Evolutionary conservation across 2,329 filamentous ascomycete species (phyloP), one percentile per base, ranked within the genome.

Genomic region (Sporothrix schenckii): DNA sequence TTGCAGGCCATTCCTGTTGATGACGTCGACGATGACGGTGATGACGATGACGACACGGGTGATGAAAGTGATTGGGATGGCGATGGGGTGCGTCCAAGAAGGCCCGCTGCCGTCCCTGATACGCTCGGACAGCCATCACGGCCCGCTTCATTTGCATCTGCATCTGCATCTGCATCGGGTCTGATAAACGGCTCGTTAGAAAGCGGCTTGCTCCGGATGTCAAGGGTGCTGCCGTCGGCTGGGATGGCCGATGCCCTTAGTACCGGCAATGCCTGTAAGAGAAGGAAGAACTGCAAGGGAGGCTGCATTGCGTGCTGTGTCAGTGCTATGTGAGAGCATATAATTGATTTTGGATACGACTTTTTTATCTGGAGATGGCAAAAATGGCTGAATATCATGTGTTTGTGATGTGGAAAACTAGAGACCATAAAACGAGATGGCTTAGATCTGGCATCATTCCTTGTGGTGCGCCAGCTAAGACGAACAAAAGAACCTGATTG

Each of bases 1-100:
- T 95, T 95, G 86, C 92, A 95, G 44, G 89, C 87, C 27, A 69
- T 41, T 7, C 16, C 30, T 61, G 66, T 56, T 44, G 70, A 49
- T 41, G 54, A 50, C 3, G 66, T n/a, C 3, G 39, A 44, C 9
- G 39, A 21, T 30, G 54, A 34, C 19, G 58, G n/a, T 11, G 39
- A 47, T 13, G 39, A 6, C 39, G 41, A 63, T 19, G 39, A 41
- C 4, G 58, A 19, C 16, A 24, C 21, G 39, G 47, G 24, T 41
- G 58, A 47, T 11, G 58, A 47, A 16, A 19, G 5, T 24, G n/a
- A 21, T 47, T 34, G 11, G 5, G 58, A 61, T 21, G 58, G 58
- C 4, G 58, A 61, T 44, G 34, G 58, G 24, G n/a, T 39, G 24
- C 58, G 58, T 39, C 11, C 58, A 9, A 7, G 2, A 34, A 61